Evolutionary conservation across 1,139 yeast genomes (phyloP), one percentile per base, ranked within the genome.

Genomic region (Taphrina populina): DNA sequence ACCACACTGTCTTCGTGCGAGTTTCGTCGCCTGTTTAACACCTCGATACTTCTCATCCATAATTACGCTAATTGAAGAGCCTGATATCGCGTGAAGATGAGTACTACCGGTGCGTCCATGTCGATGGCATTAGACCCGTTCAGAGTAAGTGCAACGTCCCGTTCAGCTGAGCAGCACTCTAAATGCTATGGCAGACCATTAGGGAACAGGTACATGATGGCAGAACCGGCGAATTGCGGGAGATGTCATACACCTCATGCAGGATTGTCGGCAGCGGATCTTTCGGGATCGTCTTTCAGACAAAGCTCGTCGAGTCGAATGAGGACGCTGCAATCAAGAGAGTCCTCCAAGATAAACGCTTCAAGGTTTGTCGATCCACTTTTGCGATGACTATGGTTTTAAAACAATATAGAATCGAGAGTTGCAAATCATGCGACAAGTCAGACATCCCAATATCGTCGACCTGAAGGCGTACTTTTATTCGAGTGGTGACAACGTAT

Each of bases 211-310:
- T 83, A 60, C 81, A 79, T 65, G 84, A 83, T 65, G 92, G 94
- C 52, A 82, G 78, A 65, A 80, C 84, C 17, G 90, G 86, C 59
- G 83, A 80, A 62, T 66, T 75, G 35, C 76, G 76, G 58, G 78
- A 78, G 56, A 75, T 86, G 59, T 79, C 78, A 60, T 85, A 84
- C 71, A 80, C 87, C 29, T 87, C 83, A 66, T 79, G 81, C 58
- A 82, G 86, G 65, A 90, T 90, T 76, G 95, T 90, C 52, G 98
- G 98, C 15, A 95, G 88, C 70, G 98, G 98, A 13, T 88, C 97
- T 19, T 92, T 92, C 73, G 98, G 98, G 3, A 92, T 88, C 30
- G 98, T 92, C 26, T 88, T 88, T 68, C 95, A 88, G 65, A 88
- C 96, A 7, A 83, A 80, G 60, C 76, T 92, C 44, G 34, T 58